A percentile compares a stretch with the other conserved stretches of the same genome.
Evolutionary conservation across 768 basidiomycete genomes (phyloP).

Genomic region (Mycena indigotica): DNA sequence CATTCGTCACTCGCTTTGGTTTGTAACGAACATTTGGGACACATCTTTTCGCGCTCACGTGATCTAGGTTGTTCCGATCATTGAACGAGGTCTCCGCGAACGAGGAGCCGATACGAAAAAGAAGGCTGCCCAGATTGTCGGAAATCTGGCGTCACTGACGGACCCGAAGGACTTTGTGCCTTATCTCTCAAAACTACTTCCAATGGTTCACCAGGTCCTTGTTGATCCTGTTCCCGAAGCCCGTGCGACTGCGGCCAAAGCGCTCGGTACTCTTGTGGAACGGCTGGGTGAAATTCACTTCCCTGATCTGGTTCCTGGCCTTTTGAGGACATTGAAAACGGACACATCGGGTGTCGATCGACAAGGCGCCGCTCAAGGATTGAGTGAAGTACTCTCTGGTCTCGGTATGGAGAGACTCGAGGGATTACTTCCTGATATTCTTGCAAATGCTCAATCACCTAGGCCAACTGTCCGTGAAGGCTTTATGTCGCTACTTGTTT

Average conservation of each 20-base stretch:
- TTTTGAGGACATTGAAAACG: slow-evolving; percentile 85
- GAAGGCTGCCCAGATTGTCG: slow-evolving; percentile 95
- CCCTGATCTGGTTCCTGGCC: slow-evolving; percentile 91
- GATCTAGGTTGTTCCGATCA: slow-evolving; percentile 84
- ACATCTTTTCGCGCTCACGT: neutral
- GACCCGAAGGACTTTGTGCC: slow-evolving; percentile 93
- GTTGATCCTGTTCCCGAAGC: slow-evolving; percentile 98
- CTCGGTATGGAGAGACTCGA: slow-evolving; percentile 98
- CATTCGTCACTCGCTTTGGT: slow-evolving; percentile 94
- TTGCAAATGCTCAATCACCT: slow-evolving; percentile 87
- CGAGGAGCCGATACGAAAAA: slow-evolving; percentile 93
- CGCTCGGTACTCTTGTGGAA: slow-evolving; percentile 94
- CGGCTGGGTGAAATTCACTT: slow-evolving; percentile 93
- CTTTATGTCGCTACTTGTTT: slow-evolving; percentile 97
- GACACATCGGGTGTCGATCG: slow-evolving; percentile 95
- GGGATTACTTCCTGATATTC: slow-evolving; percentile 89
- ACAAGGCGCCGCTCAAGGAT: slow-evolving; percentile 96
- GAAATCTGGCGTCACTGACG: slow-evolving; percentile 90
- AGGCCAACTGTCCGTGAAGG: slow-evolving; percentile 93
- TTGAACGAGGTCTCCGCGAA: slow-evolving; percentile 91
- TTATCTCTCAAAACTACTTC: slow-evolving; percentile 85
- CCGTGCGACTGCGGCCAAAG: slow-evolving; percentile 94
- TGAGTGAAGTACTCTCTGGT: slow-evolving; percentile 92
- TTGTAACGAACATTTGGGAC: slow-evolving; percentile 29
- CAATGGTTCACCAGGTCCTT: slow-evolving; percentile 88